A percentile compares a stretch with the other conserved stretches of the same genome.
These are phyloP conservation scores for Lepraria neglecta DNA, from an alignment of 495 filamentous ascomycete species.

Conservation along the genomic window DNA sequence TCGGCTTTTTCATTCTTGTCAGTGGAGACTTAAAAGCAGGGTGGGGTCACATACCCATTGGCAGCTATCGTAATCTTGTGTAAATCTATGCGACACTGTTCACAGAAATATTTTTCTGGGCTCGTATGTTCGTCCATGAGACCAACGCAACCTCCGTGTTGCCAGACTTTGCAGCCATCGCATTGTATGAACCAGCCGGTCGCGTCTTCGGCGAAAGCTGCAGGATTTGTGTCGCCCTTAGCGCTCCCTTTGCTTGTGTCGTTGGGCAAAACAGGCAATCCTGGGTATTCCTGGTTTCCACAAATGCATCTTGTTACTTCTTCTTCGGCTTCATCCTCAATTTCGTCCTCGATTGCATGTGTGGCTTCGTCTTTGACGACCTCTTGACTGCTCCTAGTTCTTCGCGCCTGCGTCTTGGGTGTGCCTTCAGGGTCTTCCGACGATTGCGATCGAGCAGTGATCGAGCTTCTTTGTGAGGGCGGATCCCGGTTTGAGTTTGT, in stretches of 20 bases:
- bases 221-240: slow-evolving; percentile 45
- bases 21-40: slow-evolving; percentile 24
- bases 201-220: slow-evolving; percentile 68
- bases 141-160: slow-evolving; percentile 95
- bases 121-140: slow-evolving; percentile 88
- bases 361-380: slow-evolving; percentile 53
- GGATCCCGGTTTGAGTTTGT: slow-evolving; percentile 66
- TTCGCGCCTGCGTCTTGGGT: slow-evolving; percentile 59
- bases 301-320: slow-evolving; percentile 94
- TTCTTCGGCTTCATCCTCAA: slow-evolving; percentile 64
- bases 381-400: slow-evolving; percentile 61
- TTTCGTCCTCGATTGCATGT: slow-evolving; percentile 55
- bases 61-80: slow-evolving; percentile 72
- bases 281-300: slow-evolving; percentile 89
- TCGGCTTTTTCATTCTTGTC: slow-evolving; percentile 40
- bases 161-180: slow-evolving; percentile 97
- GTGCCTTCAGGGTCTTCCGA: slow-evolving; percentile 59
- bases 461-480: slow-evolving; percentile 64
- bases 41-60: slow-evolving; percentile 69
- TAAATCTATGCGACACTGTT: slow-evolving; percentile 84
- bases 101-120: slow-evolving; percentile 97
- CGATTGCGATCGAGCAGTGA: slow-evolving; percentile 71
- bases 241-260: slow-evolving; percentile 49
- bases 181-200: slow-evolving; percentile 97
- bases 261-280: slow-evolving; percentile 61